These are phyloP conservation scores for Blastocystis sp. DNA, from an alignment of 352 stramenopile genomes.

Conservation along the genomic window DNA sequence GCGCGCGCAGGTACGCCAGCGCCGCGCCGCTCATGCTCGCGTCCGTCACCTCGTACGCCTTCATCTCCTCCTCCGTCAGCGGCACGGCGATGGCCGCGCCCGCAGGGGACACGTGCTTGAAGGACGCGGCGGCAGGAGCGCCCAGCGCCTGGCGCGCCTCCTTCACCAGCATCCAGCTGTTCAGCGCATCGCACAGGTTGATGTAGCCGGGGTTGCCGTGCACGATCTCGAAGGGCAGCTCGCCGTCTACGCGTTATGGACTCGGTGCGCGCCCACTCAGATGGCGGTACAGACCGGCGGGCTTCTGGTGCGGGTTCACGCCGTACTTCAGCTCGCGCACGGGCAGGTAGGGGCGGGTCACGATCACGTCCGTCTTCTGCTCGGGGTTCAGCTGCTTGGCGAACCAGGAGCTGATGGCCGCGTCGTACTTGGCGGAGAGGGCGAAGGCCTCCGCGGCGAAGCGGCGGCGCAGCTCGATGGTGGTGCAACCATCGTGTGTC, in stretches of 20 bases:
- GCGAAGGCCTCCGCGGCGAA: conserved; percentile 81
- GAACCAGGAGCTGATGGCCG: conserved; percentile 92
- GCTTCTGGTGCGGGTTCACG: conserved; percentile 98
- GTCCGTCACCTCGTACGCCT: conserved; percentile 88
- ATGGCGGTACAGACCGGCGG: conserved; percentile 78
- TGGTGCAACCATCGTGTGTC: conserved; percentile 76
- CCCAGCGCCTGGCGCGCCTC: conserved; percentile 90
- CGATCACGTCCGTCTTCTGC: conserved; percentile 75
- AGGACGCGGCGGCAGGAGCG: conserved; percentile 88
- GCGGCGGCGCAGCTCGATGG: conserved; percentile 74
- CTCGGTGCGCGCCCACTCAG: conserved; percentile 77
- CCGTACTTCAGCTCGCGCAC: conserved; percentile 89
- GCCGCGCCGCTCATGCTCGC: conserved; percentile 87
- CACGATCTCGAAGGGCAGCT: conserved; percentile 78
- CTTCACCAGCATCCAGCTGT: conserved; percentile 96
- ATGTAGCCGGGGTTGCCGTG: conserved; percentile 95
- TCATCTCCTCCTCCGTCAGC: conserved; percentile 85
- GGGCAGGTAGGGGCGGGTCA: conserved; percentile 90
- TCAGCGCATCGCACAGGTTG: conserved; percentile 95
- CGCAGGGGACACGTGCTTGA: conserved; percentile 97
- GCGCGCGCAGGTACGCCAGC: conserved; percentile 93
- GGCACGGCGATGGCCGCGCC: conserved; percentile 91
- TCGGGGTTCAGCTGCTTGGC: conserved; percentile 82
- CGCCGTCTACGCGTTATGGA: conserved; percentile 74
- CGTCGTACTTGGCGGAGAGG: conserved; percentile 87